A percentile compares a stretch with the other conserved stretches of the same genome.
These are phyloP conservation scores for Phytophthora pseudosyringae DNA, from an alignment of 352 stramenopile genomes.

Conservation along the genomic window DNA sequence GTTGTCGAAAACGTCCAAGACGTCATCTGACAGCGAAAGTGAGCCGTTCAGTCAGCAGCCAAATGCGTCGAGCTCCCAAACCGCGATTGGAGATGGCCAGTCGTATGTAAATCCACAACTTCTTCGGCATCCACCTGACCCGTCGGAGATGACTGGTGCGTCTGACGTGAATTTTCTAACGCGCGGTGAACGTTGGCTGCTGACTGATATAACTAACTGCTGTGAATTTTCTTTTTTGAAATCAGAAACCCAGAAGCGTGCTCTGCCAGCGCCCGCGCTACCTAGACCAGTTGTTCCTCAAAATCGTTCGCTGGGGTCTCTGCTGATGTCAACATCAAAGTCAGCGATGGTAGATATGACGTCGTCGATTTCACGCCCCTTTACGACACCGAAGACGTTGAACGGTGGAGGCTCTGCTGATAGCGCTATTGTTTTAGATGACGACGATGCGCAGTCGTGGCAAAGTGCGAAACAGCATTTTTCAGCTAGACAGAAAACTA, in stretches of 20 bases:
- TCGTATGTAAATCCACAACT: slow-evolving; percentile 82
- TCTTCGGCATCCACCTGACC: slow-evolving; percentile 38
- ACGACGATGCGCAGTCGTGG: slow-evolving; percentile 37
- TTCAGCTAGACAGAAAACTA: slow-evolving; percentile 19
- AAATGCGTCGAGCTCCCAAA: slow-evolving; percentile 28
- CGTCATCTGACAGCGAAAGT: slow-evolving; percentile 27
- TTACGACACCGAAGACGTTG: slow-evolving; percentile 43
- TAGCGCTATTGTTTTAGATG: slow-evolving; percentile 26
- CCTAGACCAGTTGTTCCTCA: slow-evolving; percentile 23
- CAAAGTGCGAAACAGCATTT: slow-evolving; percentile 43
- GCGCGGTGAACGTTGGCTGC: slow-evolving; percentile 1
- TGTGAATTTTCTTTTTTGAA: slow-evolving; percentile 11
- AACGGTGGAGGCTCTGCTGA: slow-evolving; percentile 6
- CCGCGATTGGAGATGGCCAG: slow-evolving; percentile 79
- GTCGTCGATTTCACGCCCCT: slow-evolving; percentile 72
- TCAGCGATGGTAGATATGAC: slow-evolving; percentile 69
- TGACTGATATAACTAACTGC: slow-evolving; percentile 8
- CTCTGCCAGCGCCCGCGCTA: not conserved
- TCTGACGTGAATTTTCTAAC: slow-evolving; percentile 5
- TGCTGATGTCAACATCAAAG: slow-evolving; percentile 62
- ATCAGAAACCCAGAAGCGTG: slow-evolving; percentile 19
- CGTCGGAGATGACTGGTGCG: slow-evolving; percentile 28
- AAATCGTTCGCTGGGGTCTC: slow-evolving; percentile 57
- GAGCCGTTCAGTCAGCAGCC: slow-evolving; percentile 20
- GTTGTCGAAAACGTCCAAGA: slow-evolving; percentile 22